Evolutionary conservation across 805 yeast genomes (phyloP), one percentile per base, ranked within the genome.

Genomic region (Candida xyloterini): DNA sequence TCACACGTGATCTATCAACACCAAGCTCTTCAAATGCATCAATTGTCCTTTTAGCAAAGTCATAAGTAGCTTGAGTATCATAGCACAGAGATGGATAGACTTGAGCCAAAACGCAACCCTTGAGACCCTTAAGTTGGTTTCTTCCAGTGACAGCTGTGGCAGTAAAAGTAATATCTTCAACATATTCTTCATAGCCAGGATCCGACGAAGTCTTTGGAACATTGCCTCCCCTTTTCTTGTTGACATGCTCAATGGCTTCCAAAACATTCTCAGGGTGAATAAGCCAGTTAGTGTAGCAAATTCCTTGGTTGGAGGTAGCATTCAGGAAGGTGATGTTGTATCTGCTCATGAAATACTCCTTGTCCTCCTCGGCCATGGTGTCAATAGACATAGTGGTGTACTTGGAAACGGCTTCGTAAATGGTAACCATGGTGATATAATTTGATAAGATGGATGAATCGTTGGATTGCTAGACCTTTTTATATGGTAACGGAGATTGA

Each of bases 21-120:
- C 67, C 67, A 5, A 63, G 20, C 11, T 53, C 59, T 27, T 55
- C 60, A 35, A 54, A 64, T 7, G 64, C 66, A 2, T 40, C 44
- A 30, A 63, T 62, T 30, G 61, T 47, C 1, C 30, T 46, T 22
- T 38, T 43, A 10, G 65, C 68, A 25, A 53, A 48, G 3, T 37
- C 40, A 29, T 50, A 50, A 7, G 59, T 52, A 15, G 43, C 54
- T 11, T 50, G 57, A 1, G 55, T 47, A 35, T 63, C 60, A 27
- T 48, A 39, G 15, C 51, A 51, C n/a, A 42, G 39, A 9, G 46
- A 25, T 3, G 69, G 66, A 18, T 46, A 29, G 9, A 54, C 53
- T 47, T 64, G 69, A 4, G 59, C 46, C 22, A 55, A 31, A 14
- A 53, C 58, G 26, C 52, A 39, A 8, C 57, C 58, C 18, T 46